Evolutionary conservation across 2,329 filamentous ascomycete genomes (phyloP), one percentile per base, ranked within the genome.

Genomic region (Claviceps africana): DNA sequence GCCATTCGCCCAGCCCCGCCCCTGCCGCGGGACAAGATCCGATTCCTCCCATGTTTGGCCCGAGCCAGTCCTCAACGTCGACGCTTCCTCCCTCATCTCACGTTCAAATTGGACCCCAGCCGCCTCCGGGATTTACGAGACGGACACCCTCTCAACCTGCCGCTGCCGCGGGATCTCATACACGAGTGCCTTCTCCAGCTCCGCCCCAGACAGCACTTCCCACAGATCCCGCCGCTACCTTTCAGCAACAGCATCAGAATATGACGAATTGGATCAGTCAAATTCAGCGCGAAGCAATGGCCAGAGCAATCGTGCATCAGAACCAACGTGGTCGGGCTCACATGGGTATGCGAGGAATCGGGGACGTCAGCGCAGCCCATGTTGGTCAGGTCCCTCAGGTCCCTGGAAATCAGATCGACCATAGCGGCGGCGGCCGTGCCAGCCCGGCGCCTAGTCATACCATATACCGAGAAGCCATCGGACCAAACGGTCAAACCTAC

Each of bases 211-310:
- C 49, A 28, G 51, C 47, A 10, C 31, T 51, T 47, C 53, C 64
- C 47, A 61, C 61, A 10, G 64, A 64, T 47, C 62, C 63, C 49
- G 59, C 58, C 30, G 62, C 61, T n/a, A 58, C 58, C 40, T 64
- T 65, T 48, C 65, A 67, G 48, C 65, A 65, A n/a, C 64, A 72
- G 35, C 70, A 72, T 39, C 69, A 72, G 51, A 64, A 67, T 19
- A 67, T 73, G 64, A 67, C 67, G 22, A 68, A 70, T 45, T 73
- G 74, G 63, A 60, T 76, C 55, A 69, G 64, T 22, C 72, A 72
- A 45, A 60, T 75, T n/a, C 73, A 75, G 54, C 65, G 70, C 30
- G 73, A 77, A 50, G 70, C 70, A 8, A 66, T 66, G 60, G 65
- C 65, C 40, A 70, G 64, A 49, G 72, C 65, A 51, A 64, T 68